Percentiles rank a stretch among this genome's conserved stretches.
These are phyloP conservation scores for Candida tallmaniae DNA, from an alignment of 805 yeast species.

Conservation along the genomic window DNA sequence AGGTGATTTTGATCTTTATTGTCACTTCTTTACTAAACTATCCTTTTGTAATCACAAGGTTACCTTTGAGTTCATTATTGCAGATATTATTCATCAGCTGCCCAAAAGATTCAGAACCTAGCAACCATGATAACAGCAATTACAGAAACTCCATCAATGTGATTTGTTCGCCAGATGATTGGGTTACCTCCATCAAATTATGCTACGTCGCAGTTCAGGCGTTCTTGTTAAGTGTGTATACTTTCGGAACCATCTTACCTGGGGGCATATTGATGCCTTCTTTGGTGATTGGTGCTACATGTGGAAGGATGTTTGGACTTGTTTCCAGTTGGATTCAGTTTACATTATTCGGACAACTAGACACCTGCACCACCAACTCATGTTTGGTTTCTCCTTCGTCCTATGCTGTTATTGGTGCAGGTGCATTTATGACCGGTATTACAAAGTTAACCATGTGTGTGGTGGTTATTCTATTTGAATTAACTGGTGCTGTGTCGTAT, in stretches of 20 bases:
- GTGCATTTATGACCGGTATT: conserved; percentile 73
- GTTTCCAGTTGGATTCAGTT: conserved; percentile 46
- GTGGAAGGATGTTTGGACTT: conserved; percentile 55
- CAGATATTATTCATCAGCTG: conserved; percentile 72
- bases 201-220: conserved; percentile 45
- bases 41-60: conserved; percentile 48
- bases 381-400: conserved; percentile 79
- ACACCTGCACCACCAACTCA: conserved; percentile 39
- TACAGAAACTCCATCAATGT: conserved; percentile 24
- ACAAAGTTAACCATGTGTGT: conserved; percentile 77
- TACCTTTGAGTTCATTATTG: conserved; percentile 54
- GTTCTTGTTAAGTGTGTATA: conserved; percentile 56
- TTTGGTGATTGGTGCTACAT: conserved; percentile 55
- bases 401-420: conserved; percentile 86
- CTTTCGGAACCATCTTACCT: conserved; percentile 66
- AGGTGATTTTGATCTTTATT: conserved; percentile 44
- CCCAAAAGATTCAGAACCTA: conserved; percentile 12
- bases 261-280: conserved; percentile 68
- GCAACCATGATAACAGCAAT: conserved; percentile 9
- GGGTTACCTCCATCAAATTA: conserved; percentile 22
- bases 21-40: conserved; percentile 54
- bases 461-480: conserved; percentile 76
- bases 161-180: conserved; percentile 30
- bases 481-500: conserved; percentile 82
- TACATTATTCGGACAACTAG: conserved; percentile 26